Base-by-base conservation (phyloP, 768 basidiomycete genomes). In the Pleurotus djamor region DNA sequence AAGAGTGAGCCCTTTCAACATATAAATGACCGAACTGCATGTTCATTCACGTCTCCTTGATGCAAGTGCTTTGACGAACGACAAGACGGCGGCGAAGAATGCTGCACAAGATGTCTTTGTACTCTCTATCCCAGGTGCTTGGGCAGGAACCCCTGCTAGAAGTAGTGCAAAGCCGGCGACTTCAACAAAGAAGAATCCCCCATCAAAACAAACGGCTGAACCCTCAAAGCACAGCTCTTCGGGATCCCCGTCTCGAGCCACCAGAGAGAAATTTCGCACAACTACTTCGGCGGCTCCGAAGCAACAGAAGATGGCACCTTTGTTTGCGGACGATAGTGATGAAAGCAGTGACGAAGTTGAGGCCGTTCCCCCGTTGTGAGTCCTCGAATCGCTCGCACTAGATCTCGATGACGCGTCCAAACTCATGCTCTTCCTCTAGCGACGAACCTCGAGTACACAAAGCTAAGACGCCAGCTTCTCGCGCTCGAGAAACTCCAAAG, bases 301-400 rank as follows among this genome's bases (percentile, higher is more conserved):
- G 33, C 9, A 47, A 16, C 45, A 13, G 52, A 61, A 48, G 37
- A 50, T 55, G 5, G 36, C 67, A 35, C 58, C 70, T 48, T 64
- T 73, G 45, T 71, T 69, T 61, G 65, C 59, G 16, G 71, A 69
- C 28, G 76, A 75, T 17, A 74, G 72, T 5, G 67, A 62, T 38
- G 52, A 50, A 16, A 68, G 56, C 16, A 43, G 64, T 34, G 62
- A 65, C n/a, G 38, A 41, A 28, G 21, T 28, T 41, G n/a, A 41
- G 38, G 38, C 38, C 9, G n/a, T 4, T n/a, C 9, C 38, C 2
- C 2, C 9, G 2, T 41, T n/a, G 38, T 41, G n/a, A 41, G 38
- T 28, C 21, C 21, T 28, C 21, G 21, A 28, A 28, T 28, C 21
- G 21, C 21, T 3, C 21, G 21, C 21, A 28, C 1, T 28, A 28